Evolutionary conservation across 2,329 filamentous ascomycete species (phyloP), one percentile per base, ranked within the genome.

Genomic region (Aureobasidium pullulans): DNA sequence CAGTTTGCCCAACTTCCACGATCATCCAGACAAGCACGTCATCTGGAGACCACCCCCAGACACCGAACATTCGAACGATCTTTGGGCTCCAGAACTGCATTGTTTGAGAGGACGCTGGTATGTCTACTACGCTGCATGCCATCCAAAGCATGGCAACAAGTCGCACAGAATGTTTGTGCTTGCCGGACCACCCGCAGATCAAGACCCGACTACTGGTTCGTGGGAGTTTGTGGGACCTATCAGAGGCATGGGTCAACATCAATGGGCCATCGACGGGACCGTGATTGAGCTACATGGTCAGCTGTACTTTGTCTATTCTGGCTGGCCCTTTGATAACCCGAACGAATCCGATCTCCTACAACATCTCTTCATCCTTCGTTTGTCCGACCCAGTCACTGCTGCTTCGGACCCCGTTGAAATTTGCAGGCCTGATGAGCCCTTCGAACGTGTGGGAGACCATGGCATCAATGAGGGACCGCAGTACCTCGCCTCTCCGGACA

Each of bases 31-130:
- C 6, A 75, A 73, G 62, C 70, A 72, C 31, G 69, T 72, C 6
- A 70, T 78, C 9, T 69, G 71, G 71, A 72, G 72, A 19, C 76
- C 79, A 32, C 68, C 75, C 0, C 74, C 73, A 11, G 68, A 75
- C 60, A 72, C 72, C 9, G 67, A 70, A 16, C 77, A 75, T 71
- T 75, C 72, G 7, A 75, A 70, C 42, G 75, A 74, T 62, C 70
- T 83, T 34, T 83, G 81, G 81, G 81, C 81, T 0, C 81, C 81
- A 0, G 81, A 83, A 69, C 72, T 83, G 0, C 81, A 83, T 66
- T 68, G 68, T 49, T 71, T 83, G 29, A 68, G 75, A 39, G 77
- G 76, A 0, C 73, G 73, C 23, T 83, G 81, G 81, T 83, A 81
- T 67, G 72, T 82, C 61, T 82, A 82, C 67, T 78, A 73, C 66